Evolutionary conservation across 352 stramenopile species (phyloP), one percentile per base, ranked within the genome.

Genomic region (Hyaloperonospora arabidopsidis): DNA sequence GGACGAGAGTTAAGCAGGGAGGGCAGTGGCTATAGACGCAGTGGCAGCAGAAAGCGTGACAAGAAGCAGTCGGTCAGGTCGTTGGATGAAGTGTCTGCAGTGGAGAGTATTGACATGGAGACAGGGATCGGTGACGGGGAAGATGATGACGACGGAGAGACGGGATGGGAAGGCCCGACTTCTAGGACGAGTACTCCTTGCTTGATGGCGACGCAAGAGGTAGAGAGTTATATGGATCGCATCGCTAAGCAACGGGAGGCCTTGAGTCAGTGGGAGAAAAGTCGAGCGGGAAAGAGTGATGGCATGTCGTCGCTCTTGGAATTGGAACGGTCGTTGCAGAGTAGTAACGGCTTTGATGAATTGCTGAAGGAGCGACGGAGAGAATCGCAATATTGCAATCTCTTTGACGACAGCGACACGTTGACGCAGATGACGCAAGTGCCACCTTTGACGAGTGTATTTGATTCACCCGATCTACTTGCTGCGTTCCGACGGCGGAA

Each of bases 161-260:
- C 17, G 6, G 17, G 4, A 14, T 28, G 17, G 21, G 40, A 12
- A 14, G 25, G 46, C 18, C 36, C 58, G 12, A 56, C 57, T 0
- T 15, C 54, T 7, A 32, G 39, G 22, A 54, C 44, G 18, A 64
- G 45, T 22, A 45, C n/a, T n/a, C n/a, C n/a, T n/a, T n/a, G 19
- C 21, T 49, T 81, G 6, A 76, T 84, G 61, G 55, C 54, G 2
- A 84, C 71, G 18, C 73, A 83, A 48, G 74, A 84, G 19, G 62
- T 84, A 36, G 68, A 81, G 50, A 68, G 51, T 23, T 81, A 79
- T 52, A 46, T 79, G 50, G 69, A 75, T 38, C 63, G 74, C 0
- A 81, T 84, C 44, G 67, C 67, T 1, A 68, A 68, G 41, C 74
- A 84, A 44, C 61, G 70, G n/a, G 62, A 79, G 21, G 68, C 61